phyloP scores from a whole-genome alignment of 176 grass and related monocot genomes.

The Panicum miliaceum region DNA sequence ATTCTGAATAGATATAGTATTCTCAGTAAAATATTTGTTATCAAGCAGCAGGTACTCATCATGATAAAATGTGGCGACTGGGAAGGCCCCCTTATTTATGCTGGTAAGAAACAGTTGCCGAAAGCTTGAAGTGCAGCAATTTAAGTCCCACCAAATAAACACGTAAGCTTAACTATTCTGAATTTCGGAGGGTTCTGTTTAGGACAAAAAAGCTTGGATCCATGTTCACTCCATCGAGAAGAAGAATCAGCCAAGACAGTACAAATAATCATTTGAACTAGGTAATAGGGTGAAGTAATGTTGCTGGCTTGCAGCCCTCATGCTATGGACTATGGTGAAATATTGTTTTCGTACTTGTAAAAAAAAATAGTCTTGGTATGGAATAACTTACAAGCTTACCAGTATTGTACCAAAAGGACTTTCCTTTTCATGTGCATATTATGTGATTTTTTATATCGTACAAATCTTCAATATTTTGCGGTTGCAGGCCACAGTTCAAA shows the following conservation, averaged over 20 bases:
- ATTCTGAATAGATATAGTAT: neutral
- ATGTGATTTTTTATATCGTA: neutral
- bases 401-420: neutral
- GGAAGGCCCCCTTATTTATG: neutral
- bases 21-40: neutral
- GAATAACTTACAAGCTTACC: neutral
- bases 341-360: neutral
- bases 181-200: neutral
- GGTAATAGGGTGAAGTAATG: neutral
- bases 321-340: neutral
- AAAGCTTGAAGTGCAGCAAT: neutral
- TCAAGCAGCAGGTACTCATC: neutral
- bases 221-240: neutral
- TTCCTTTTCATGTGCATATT: neutral
- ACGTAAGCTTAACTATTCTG: neutral
- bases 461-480: neutral
- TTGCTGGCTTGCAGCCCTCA: neutral
- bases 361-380: neutral
- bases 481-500: slow-evolving; percentile 3
- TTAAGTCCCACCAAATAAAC: neutral
- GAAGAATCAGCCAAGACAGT: neutral
- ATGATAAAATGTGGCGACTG: neutral
- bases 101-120: neutral
- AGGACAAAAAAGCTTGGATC: neutral
- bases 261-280: neutral